Percentiles rank a stretch among this genome's conserved stretches.
phyloP scores from a whole-genome alignment of 768 basidiomycete genomes.

The Leucocoprinus sp. region DNA sequence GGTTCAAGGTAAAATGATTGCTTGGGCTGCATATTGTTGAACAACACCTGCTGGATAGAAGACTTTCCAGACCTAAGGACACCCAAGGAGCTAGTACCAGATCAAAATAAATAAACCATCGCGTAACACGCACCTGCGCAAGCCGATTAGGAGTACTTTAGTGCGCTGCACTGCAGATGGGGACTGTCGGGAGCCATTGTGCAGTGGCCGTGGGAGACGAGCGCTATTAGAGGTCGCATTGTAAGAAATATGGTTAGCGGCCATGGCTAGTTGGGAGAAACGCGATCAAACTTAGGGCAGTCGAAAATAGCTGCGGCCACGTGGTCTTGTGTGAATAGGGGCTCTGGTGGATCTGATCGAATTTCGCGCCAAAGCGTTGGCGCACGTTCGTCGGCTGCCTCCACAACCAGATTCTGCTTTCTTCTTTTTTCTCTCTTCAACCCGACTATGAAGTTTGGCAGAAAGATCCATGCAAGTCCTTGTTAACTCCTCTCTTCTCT shows the following conservation, averaged over 20 bases:
- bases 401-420: neutral
- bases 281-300: neutral
- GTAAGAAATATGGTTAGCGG: slow-evolving; percentile 20
- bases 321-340: neutral
- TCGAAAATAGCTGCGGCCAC: slow-evolving; percentile 9
- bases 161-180: slow-evolving; percentile 35
- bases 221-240: slow-evolving; percentile 23
- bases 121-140: slow-evolving; percentile 44
- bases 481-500: slow-evolving; percentile 2
- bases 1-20: slow-evolving; percentile 88
- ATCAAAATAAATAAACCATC: neutral
- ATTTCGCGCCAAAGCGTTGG: no score
- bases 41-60: slow-evolving; percentile 86
- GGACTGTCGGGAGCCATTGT: slow-evolving; percentile 22
- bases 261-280: slow-evolving; percentile 6
- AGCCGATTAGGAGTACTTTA: slow-evolving; percentile 66
- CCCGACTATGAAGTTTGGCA: slow-evolving; percentile 67
- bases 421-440: neutral
- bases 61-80: slow-evolving; percentile 78
- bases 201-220: slow-evolving; percentile 17
- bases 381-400: slow-evolving; percentile 24
- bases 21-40: slow-evolving; percentile 74
- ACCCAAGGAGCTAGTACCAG: slow-evolving; percentile 6
- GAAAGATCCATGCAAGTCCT: slow-evolving; percentile 53
- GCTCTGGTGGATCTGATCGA: no score